A percentile compares a stretch with the other conserved stretches of the same genome.
Evolutionary conservation across 768 basidiomycete species (phyloP).

Genomic region (Cubamyces lactineus): DNA sequence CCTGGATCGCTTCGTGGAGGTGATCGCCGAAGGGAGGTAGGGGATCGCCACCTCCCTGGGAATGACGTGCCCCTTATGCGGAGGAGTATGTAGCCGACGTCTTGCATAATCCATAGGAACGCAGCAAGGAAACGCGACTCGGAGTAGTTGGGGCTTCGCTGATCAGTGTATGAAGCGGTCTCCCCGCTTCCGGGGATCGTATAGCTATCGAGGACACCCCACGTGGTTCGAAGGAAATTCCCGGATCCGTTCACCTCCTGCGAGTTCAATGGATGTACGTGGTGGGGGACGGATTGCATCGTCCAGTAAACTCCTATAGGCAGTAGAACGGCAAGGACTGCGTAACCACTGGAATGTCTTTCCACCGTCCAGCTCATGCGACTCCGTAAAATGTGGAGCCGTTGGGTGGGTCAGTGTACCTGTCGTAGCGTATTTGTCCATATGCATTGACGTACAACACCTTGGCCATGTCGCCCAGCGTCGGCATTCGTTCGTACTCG

Average conservation of each 20-base stretch:
- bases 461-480: neutral
- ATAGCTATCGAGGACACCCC: neutral
- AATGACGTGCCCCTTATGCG: neutral
- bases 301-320: constrained; percentile 18
- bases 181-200: neutral
- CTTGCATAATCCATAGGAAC: neutral
- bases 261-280: neutral
- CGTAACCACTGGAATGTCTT: too few relatives aligned
- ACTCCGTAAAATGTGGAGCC: neutral
- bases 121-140: neutral
- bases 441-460: constrained; percentile 9
- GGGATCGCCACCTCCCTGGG: neutral
- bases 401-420: constrained; percentile 6
- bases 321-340: constrained; percentile 2
- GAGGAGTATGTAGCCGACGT: neutral
- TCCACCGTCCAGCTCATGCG: neutral
- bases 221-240: neutral
- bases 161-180: neutral
- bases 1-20: constrained; percentile 10
- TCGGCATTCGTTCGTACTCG: constrained; percentile 9
- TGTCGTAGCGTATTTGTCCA: constrained; percentile 9
- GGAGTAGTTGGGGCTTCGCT: neutral
- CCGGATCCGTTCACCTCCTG: neutral
- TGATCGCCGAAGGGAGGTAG: neutral
- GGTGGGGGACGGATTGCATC: neutral